Percentiles rank a stretch among this genome's conserved stretches.
Conservation (phyloP, 768 basidiomycete species). For the Chalciporus sphaerocephalus region DNA sequence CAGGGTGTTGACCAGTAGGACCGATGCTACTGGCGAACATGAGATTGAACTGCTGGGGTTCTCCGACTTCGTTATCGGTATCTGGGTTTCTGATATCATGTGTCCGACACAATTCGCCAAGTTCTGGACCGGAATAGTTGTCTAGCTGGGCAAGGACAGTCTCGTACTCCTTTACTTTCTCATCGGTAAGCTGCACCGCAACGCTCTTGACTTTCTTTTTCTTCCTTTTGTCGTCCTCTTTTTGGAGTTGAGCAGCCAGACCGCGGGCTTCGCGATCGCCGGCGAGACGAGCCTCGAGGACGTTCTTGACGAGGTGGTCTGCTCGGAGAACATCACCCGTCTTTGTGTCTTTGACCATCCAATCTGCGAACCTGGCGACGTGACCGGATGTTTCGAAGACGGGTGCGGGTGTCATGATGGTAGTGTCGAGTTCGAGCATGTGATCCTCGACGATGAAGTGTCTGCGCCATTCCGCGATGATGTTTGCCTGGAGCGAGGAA, state of each 20-base stretch:
- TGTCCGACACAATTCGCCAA: constrained; percentile 81
- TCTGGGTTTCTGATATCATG: constrained; percentile 84
- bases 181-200: constrained; percentile 71
- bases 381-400: constrained; percentile 98
- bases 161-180: constrained; percentile 73
- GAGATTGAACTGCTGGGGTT: constrained; percentile 95
- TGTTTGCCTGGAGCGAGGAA: constrained; percentile 92
- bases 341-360: constrained; percentile 96
- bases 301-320: constrained; percentile 91
- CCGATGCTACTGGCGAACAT: constrained; percentile 99
- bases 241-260: constrained; percentile 60
- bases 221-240: constrained; percentile 48
- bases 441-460: constrained; percentile 98
- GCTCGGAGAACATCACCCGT: constrained; percentile 97
- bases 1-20: constrained; percentile 94
- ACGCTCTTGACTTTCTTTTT: constrained; percentile 67
- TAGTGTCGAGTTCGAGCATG: constrained; percentile 98
- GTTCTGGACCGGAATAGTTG: constrained; percentile 85
- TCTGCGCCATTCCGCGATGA: constrained; percentile 92
- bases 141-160: constrained; percentile 75
- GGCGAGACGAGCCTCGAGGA: constrained; percentile 84
- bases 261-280: constrained; percentile 91
- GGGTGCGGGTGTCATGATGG: constrained; percentile 91
- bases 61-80: constrained; percentile 86
- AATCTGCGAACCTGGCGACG: constrained; percentile 96